Percentiles rank a stretch among this genome's conserved stretches.
Evolutionary conservation across 2,329 filamentous ascomycete genomes (phyloP).

Genomic region (Shiraia sp.): DNA sequence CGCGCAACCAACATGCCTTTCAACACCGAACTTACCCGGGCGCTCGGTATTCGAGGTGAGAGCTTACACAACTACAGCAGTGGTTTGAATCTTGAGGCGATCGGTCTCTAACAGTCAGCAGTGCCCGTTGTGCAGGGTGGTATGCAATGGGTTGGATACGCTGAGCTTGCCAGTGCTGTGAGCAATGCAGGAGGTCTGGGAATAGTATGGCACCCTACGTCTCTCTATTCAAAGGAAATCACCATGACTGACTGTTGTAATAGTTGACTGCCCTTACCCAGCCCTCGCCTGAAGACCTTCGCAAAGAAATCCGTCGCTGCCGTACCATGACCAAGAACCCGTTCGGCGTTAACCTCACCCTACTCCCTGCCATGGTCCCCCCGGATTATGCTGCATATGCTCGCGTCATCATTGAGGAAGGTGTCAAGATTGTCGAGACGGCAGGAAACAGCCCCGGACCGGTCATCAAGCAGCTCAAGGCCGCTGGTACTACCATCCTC

Average conservation of each 20-base stretch:
- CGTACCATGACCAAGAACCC: slow-evolving; percentile 75
- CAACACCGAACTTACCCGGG: slow-evolving; percentile 65
- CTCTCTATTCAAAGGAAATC: not conserved
- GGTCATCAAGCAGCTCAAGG: slow-evolving; percentile 87
- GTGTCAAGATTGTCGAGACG: slow-evolving; percentile 88
- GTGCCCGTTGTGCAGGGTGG: slow-evolving; percentile 84
- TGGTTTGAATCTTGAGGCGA: slow-evolving; percentile 44
- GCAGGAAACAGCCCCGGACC: slow-evolving; percentile 89
- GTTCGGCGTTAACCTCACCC: slow-evolving; percentile 94
- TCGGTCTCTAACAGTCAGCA: slow-evolving; percentile 48
- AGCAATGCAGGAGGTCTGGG: slow-evolving; percentile 72
- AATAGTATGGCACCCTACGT: slow-evolving; percentile 51
- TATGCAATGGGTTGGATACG: slow-evolving; percentile 86
- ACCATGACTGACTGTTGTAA: slow-evolving; percentile 16
- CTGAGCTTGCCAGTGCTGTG: slow-evolving; percentile 75
- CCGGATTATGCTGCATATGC: slow-evolving; percentile 93
- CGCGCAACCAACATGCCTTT: slow-evolving; percentile 64
- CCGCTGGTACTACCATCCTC: slow-evolving; percentile 74
- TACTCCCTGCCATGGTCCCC: slow-evolving; percentile 85
- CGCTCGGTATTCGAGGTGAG: slow-evolving; percentile 59
- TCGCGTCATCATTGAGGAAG: slow-evolving; percentile 90
- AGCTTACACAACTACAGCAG: not conserved
- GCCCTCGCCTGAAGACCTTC: slow-evolving; percentile 86
- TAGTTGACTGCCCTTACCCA: slow-evolving; percentile 84
- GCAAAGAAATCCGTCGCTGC: slow-evolving; percentile 89